These are phyloP conservation scores for Fusarium multiceps DNA, from an alignment of 2,329 filamentous ascomycete genomes.

Conservation along the genomic window DNA sequence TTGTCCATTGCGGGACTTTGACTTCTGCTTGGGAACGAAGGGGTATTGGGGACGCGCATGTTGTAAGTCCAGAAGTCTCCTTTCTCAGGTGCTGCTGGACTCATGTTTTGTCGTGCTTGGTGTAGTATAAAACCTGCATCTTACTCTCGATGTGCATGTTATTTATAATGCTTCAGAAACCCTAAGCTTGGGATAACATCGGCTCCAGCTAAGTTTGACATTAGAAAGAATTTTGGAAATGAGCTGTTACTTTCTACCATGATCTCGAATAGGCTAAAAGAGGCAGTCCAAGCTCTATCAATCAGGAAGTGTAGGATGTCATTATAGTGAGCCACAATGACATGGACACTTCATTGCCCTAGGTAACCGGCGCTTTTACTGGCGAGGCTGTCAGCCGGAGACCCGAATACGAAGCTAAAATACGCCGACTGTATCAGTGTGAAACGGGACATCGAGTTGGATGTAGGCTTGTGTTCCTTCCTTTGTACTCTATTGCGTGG, in stretches of 20 bases:
- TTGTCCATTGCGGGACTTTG: not conserved
- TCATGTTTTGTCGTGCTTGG: not conserved
- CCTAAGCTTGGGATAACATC: accelerated
- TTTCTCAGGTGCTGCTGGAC: not conserved
- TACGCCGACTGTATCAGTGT: not conserved
- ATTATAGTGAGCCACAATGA: not conserved
- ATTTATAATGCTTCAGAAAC: not conserved
- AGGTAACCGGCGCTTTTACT: not conserved
- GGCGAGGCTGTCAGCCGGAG: no score
- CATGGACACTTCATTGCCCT: not conserved
- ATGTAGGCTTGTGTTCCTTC: not conserved
- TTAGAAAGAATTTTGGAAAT: not conserved
- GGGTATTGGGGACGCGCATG: not conserved
- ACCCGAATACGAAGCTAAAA: not conserved
- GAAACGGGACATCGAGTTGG: not conserved
- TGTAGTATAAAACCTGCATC: not conserved
- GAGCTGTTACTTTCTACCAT: not conserved
- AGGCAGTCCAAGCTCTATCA: not conserved
- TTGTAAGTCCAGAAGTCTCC: not conserved
- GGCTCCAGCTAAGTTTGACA: not conserved
- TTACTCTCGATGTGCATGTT: not conserved
- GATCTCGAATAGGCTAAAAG: not conserved
- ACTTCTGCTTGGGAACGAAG: not conserved
- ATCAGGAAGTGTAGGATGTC: not conserved
- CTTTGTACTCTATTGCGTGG: not conserved